These are phyloP conservation scores for Fusarium sp. DNA, from an alignment of 2,329 filamentous ascomycete genomes.

Conservation along the genomic window DNA sequence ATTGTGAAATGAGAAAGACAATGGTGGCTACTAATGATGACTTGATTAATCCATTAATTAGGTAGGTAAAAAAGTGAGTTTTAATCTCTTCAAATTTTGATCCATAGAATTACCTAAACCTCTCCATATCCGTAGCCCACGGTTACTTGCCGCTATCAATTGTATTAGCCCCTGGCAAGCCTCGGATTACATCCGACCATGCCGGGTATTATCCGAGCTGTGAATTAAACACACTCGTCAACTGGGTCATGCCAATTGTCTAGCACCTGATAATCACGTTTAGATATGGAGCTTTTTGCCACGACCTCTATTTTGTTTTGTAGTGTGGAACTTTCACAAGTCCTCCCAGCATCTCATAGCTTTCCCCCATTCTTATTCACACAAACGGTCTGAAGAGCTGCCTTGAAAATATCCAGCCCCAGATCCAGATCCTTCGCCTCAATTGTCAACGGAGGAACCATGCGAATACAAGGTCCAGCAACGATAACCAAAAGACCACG, in stretches of 20 bases:
- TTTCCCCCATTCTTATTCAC: not conserved
- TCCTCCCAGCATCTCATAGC: not conserved
- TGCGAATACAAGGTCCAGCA: slow-evolving; percentile 6
- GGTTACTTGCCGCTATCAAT: too few species aligned
- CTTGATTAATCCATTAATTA: too few species aligned
- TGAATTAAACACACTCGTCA: too few species aligned
- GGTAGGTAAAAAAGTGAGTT: too few species aligned
- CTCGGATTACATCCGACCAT: too few species aligned
- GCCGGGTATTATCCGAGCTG: too few species aligned
- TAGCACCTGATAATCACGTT: not conserved
- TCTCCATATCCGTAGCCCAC: too few species aligned
- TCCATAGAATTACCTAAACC: too few species aligned
- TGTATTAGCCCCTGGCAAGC: too few species aligned
- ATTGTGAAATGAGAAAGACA: too few species aligned
- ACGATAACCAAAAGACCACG: slow-evolving; percentile 2
- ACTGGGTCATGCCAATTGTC: not conserved
- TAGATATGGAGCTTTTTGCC: not conserved
- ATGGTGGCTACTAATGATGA: too few species aligned
- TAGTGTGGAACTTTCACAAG: not conserved
- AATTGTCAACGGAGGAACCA: slow-evolving; percentile 10
- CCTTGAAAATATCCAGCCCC: not conserved
- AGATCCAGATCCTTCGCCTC: slow-evolving; percentile 2
- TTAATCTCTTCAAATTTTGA: too few species aligned
- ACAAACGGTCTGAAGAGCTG: not conserved
- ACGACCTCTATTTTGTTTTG: not conserved